A percentile compares a stretch with the other conserved stretches of the same genome.
Conservation (phyloP, 495 filamentous ascomycete genomes). For the Aspergillus taichungensis region DNA sequence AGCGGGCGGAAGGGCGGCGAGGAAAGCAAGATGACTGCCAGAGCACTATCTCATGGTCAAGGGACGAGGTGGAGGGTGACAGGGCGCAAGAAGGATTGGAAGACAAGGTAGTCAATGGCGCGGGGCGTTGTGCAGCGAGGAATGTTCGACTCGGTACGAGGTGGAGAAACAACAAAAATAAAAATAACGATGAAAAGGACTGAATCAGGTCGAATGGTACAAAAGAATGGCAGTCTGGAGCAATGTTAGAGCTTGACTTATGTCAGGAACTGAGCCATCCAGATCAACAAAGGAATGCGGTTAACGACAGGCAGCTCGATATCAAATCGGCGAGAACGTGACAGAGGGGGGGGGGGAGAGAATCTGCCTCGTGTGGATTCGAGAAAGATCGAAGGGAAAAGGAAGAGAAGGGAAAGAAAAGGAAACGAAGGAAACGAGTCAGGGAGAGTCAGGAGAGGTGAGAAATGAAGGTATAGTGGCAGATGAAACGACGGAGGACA, state of each 20-base stretch:
- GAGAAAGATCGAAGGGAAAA: not conserved
- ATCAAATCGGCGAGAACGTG: conserved; percentile 16
- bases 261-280: no score
- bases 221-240: conserved; percentile 13
- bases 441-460: conserved; percentile 1
- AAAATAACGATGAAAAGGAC: not conserved
- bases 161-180: not conserved
- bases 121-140: conserved; percentile 4
- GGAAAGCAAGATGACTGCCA: conserved; percentile 27
- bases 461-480: conserved; percentile 2
- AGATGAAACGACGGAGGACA: conserved; percentile 12
- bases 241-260: not conserved
- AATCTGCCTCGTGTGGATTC: not conserved
- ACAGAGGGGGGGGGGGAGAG: conserved; percentile 3
- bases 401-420: not conserved
- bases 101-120: conserved; percentile 1
- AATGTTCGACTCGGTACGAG: not conserved
- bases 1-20: conserved; percentile 11
- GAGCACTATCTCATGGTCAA: conserved; percentile 35
- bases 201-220: conserved; percentile 1
- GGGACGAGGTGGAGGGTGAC: conserved; percentile 5
- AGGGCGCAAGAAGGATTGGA: conserved; percentile 1
- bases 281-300: conserved; percentile 13
- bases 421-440: not conserved
- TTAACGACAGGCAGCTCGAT: conserved; percentile 12